phyloP scores from a whole-genome alignment of 495 filamentous ascomycete genomes.

The Xylaria cubensis region DNA sequence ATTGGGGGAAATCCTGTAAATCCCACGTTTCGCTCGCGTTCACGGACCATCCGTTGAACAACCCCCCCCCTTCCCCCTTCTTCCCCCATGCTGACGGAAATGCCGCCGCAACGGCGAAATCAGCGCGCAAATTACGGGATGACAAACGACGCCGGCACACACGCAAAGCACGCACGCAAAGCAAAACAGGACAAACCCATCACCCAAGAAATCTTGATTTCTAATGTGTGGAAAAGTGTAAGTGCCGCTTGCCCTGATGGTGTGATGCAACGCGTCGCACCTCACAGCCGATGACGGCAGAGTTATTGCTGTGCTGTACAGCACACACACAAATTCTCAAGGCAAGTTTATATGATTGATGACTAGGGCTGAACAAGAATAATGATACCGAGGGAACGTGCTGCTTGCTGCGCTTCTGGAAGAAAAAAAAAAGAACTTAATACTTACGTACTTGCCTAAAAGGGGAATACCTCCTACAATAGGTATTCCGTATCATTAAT shows the following conservation, averaged over 20 bases:
- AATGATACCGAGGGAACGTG: not conserved
- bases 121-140: slow-evolving; percentile 18
- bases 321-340: slow-evolving; percentile 20
- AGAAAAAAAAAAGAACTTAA: not conserved
- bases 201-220: slow-evolving; percentile 22
- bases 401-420: not conserved
- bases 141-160: slow-evolving; percentile 16
- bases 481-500: not conserved
- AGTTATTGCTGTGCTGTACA: not conserved
- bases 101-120: slow-evolving; percentile 4
- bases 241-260: slow-evolving; percentile 17
- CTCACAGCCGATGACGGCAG: slow-evolving; percentile 18
- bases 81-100: slow-evolving; percentile 24
- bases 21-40: slow-evolving; percentile 26
- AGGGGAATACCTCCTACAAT: slow-evolving; percentile 7
- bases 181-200: not conserved
- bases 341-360: slow-evolving; percentile 25
- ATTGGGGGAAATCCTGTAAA: slow-evolving; percentile 21
- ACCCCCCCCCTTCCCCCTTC: not conserved
- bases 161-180: not conserved
- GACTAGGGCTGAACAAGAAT: slow-evolving; percentile 6
- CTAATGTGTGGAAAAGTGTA: slow-evolving; percentile 12
- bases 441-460: slow-evolving; percentile 11
- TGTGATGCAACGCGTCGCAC: slow-evolving; percentile 18
- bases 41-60: slow-evolving; percentile 19